Evolutionary conservation across 495 filamentous ascomycete genomes (phyloP).

Genomic region (Schizothecium vesticola): DNA sequence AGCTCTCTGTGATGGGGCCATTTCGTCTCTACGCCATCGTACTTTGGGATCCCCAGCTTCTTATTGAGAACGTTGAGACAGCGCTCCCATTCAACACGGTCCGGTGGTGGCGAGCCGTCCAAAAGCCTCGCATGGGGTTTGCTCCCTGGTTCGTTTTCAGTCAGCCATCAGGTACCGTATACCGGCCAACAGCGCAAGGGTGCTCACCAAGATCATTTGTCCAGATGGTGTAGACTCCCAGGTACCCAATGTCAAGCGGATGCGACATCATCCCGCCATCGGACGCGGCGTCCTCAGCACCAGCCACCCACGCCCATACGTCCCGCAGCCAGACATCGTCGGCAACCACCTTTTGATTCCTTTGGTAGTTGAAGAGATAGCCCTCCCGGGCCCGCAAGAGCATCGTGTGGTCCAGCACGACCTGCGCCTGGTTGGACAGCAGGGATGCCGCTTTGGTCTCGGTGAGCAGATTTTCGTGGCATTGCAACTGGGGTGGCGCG

Average conservation of each 20-base stretch:
- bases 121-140: constrained; percentile 38
- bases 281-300: constrained; percentile 62
- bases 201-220: constrained; percentile 62
- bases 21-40: constrained; percentile 50
- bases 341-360: constrained; percentile 60
- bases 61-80: constrained; percentile 44
- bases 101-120: constrained; percentile 36
- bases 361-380: constrained; percentile 69
- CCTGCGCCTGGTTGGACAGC: constrained; percentile 34
- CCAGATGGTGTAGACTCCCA: constrained; percentile 81
- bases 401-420: constrained; percentile 40
- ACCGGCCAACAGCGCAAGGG: not conserved
- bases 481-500: constrained; percentile 33
- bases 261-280: constrained; percentile 69
- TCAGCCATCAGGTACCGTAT: not conserved
- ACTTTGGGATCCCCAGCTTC: constrained; percentile 35
- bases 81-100: constrained; percentile 44
- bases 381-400: constrained; percentile 57
- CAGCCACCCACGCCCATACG: constrained; percentile 70
- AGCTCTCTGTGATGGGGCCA: constrained; percentile 70
- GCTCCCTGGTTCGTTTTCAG: constrained; percentile 21
- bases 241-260: constrained; percentile 73
- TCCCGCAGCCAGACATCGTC: constrained; percentile 72
- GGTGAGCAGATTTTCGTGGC: constrained; percentile 43
- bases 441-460: constrained; percentile 38